phyloP scores from a whole-genome alignment of 1,284 basidiomycete species.

The Earliella scabrosa region DNA sequence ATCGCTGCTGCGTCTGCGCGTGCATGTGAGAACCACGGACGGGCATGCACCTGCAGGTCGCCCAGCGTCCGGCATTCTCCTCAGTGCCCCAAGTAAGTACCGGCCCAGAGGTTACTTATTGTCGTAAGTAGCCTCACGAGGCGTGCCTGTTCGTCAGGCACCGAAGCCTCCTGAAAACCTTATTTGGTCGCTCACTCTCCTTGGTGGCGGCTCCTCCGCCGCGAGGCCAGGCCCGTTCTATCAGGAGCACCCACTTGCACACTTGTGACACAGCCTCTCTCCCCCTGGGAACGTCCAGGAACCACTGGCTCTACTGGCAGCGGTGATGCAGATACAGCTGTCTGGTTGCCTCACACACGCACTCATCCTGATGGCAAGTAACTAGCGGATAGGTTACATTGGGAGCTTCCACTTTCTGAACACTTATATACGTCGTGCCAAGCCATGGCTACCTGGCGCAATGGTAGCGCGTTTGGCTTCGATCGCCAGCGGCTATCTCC shows the following conservation, averaged over 20 bases:
- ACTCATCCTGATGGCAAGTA: not conserved
- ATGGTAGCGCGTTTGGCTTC: slow-evolving; percentile 89
- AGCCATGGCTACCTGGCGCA: slow-evolving; percentile 67
- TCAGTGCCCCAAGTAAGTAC: not conserved
- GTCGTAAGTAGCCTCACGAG: slow-evolving; percentile 15
- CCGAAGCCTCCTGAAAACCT: slow-evolving; percentile 21
- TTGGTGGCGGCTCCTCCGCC: slow-evolving; percentile 13
- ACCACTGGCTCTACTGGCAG: too few relatives aligned
- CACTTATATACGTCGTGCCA: too few relatives aligned
- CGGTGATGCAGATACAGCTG: too few relatives aligned
- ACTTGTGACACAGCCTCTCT: slow-evolving; percentile 9
- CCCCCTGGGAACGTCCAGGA: not conserved
- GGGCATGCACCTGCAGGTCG: slow-evolving; percentile 4
- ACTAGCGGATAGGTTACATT: too few relatives aligned
- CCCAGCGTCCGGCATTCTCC: slow-evolving; percentile 5
- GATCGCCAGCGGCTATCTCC: too few relatives aligned
- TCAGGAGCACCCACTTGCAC: slow-evolving; percentile 18
- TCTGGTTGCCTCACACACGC: too few relatives aligned
- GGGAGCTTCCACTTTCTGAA: too few relatives aligned
- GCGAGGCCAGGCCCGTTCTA: slow-evolving; percentile 17
- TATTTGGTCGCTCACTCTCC: slow-evolving; percentile 14
- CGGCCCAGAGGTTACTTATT: slow-evolving; percentile 8
- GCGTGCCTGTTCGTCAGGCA: slow-evolving; percentile 25
- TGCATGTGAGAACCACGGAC: slow-evolving; percentile 15
- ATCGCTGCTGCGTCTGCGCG: slow-evolving; percentile 8